Evolutionary conservation across 1,139 yeast genomes (phyloP).

Genomic region (Lodderomyces elongisporus): DNA sequence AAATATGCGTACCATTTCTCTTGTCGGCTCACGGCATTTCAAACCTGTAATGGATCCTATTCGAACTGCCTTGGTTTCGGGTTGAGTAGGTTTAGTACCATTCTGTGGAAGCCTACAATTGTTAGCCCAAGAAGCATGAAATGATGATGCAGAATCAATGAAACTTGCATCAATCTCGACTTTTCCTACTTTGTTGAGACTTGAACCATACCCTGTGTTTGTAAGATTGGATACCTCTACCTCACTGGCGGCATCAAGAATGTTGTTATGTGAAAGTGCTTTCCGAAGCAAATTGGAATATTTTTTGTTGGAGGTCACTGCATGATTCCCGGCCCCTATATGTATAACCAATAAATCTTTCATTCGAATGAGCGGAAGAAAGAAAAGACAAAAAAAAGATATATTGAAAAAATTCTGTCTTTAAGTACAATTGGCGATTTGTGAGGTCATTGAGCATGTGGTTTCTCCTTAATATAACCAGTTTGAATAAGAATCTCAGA

Average conservation of each 20-base stretch:
- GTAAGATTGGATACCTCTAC: slow-evolving; percentile 45
- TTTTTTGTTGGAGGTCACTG: slow-evolving; percentile 11
- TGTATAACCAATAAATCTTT: slow-evolving; percentile 21
- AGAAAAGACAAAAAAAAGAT: background rate
- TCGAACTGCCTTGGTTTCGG: no score
- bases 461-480: no score
- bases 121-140: no score
- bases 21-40: slow-evolving; percentile 19
- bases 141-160: no score
- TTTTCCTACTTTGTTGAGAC: slow-evolving; percentile 39
- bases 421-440: no score
- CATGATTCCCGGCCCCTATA: slow-evolving; percentile 39
- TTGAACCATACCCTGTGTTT: slow-evolving; percentile 56
- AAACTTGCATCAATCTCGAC: slow-evolving; percentile 53
- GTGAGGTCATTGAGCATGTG: no score
- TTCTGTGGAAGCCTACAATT: no score
- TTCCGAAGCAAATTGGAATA: slow-evolving; percentile 21
- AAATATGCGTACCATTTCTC: slow-evolving; percentile 18
- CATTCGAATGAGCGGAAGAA: background rate
- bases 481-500: no score
- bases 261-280: slow-evolving; percentile 15
- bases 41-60: slow-evolving; percentile 24
- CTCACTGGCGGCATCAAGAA: slow-evolving; percentile 19
- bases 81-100: slow-evolving; percentile 3
- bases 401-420: no score